Evolutionary conservation across 768 basidiomycete species (phyloP), one percentile per base, ranked within the genome.

Genomic region (Podaxis sp.): DNA sequence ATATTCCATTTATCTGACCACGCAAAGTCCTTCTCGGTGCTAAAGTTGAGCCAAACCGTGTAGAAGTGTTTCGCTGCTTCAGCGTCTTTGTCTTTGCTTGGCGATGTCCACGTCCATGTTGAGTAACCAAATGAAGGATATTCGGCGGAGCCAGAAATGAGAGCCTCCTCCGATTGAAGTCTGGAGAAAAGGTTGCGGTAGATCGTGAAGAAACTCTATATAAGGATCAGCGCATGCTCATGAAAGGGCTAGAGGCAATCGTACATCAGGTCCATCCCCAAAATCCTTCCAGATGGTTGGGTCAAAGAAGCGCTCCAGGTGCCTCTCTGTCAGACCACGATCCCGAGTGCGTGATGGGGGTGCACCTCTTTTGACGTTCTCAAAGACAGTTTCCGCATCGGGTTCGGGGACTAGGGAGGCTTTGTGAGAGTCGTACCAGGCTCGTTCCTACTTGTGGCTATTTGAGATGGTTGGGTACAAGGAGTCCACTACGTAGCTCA

Each of bases 381-480:
- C 88, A 66, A 93, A 91, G 14, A 96, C 87, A 2, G 81, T 83
- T 47, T 89, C 86, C 47, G 90, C 91, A 71, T 95, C 95, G 44
- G 92, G 85, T 67, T 91, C 90, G 2, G 90, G 90, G 16, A 79
- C 77, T 5, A 94, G 79, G 25, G 90, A 89, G 28, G 89, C 86
- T 61, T 88, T 87, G 71, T 98, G 96, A 4, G 87, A 87, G 73
- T 99, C 97, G 73, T 99, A 99, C 92, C 95, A 99, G 47, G 97
- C 95, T 66, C 97, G 81, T 80, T 98, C 96, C 91, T 96, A 84
- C 77, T 82, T 79, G 71, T 59, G 55, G 64, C 63, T 58, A 59
- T 56, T 63, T 70, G 50, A 68, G 54, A 60, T 62, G 44, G 40
- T 25, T 57, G 55, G 23, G 28, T 18, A 5, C 28, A 35, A 28